phyloP scores from a whole-genome alignment of 768 basidiomycete species.

The Boletus barrowsii region DNA sequence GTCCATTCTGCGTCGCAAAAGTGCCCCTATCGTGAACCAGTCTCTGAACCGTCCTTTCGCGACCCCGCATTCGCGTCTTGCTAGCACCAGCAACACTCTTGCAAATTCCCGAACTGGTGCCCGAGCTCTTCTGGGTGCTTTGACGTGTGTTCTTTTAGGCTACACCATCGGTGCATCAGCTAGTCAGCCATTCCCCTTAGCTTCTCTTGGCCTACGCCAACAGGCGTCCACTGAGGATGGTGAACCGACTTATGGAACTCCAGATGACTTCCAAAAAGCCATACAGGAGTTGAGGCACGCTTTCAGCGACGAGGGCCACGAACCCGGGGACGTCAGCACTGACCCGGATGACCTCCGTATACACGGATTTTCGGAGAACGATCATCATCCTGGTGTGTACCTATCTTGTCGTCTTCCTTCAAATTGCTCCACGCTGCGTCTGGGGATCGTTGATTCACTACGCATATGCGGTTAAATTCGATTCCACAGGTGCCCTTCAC shows the following conservation, averaged over 20 bases:
- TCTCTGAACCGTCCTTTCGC: not conserved
- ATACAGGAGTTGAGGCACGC: constrained; percentile 45
- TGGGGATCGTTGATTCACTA: not conserved
- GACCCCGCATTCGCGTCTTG: not conserved
- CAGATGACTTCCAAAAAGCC: constrained; percentile 50
- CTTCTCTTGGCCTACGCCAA: constrained; percentile 4
- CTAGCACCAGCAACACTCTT: constrained; percentile 3
- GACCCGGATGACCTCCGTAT: constrained; percentile 47
- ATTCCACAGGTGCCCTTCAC: constrained; percentile 39
- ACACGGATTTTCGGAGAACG: constrained; percentile 55
- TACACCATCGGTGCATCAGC: constrained; percentile 19
- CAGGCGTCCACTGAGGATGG: not conserved
- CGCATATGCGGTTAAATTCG: not conserved
- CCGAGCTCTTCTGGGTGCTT: constrained; percentile 15
- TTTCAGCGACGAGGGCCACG: constrained; percentile 25
- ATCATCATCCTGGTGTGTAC: constrained; percentile 47
- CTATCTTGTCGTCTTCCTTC: not conserved
- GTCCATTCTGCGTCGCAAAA: not conserved
- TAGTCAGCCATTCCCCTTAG: constrained; percentile 2
- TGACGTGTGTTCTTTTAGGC: constrained; percentile 19
- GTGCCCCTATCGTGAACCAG: not conserved
- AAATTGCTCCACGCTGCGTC: not conserved
- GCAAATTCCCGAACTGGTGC: not conserved
- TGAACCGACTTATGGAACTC: constrained; percentile 45
- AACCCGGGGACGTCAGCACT: constrained; percentile 39